These are phyloP conservation scores for Fusarium camptoceras DNA, from an alignment of 2,329 filamentous ascomycete genomes.

Conservation along the genomic window DNA sequence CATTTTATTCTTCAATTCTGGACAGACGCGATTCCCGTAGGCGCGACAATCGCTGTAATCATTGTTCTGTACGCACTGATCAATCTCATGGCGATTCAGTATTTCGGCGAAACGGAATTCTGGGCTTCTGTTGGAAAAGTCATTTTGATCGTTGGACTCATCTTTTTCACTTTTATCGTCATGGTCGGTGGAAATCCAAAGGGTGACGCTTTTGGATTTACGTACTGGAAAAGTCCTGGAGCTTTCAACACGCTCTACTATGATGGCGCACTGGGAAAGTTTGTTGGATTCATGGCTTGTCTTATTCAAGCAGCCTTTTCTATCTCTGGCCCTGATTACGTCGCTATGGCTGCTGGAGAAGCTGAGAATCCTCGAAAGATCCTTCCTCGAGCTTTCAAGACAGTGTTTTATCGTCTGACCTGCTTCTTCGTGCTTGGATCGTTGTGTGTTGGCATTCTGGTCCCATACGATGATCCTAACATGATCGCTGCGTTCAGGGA, in stretches of 20 bases:
- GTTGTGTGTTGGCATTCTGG: conserved; percentile 76
- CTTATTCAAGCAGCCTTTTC: conserved; percentile 78
- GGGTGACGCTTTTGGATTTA: conserved; percentile 78
- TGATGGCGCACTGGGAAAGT: conserved; percentile 69
- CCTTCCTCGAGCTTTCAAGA: conserved; percentile 80
- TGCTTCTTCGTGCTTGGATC: conserved; percentile 81
- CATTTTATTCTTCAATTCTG: conserved; percentile 73
- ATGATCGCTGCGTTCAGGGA: conserved; percentile 70
- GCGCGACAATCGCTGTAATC: conserved; percentile 69
- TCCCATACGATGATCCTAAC: conserved; percentile 75
- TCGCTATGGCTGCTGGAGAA: conserved; percentile 77
- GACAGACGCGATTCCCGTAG: conserved; percentile 69
- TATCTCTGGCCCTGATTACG: conserved; percentile 75
- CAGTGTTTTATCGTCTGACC: conserved; percentile 82
- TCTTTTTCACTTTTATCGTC: conserved; percentile 82
- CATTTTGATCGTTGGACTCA: conserved; percentile 75
- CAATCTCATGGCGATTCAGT: conserved; percentile 79
- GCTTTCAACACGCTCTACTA: conserved; percentile 76
- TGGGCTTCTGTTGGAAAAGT: conserved; percentile 78
- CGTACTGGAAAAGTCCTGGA: conserved; percentile 74
- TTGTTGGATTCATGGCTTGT: conserved; percentile 81
- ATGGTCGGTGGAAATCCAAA: conserved; percentile 87
- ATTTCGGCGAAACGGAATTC: conserved; percentile 84
- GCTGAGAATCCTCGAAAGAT: conserved; percentile 75
- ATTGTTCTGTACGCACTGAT: conserved; percentile 62